Conservation (phyloP, 306 rosid species). For the Lablab purpureus region DNA sequence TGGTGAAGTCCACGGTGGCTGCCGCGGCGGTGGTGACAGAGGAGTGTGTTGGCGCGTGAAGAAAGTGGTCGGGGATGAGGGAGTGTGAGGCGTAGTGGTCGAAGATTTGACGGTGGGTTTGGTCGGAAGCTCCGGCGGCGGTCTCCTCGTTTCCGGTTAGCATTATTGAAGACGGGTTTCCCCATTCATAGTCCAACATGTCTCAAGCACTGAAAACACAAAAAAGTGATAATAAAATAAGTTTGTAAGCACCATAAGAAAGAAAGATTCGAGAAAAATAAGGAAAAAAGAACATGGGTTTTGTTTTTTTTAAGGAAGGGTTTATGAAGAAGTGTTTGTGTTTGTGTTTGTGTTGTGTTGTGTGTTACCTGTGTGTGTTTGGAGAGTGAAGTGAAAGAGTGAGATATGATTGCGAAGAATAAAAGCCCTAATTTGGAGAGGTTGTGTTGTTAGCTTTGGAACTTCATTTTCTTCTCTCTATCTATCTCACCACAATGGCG, state of each 20-base stretch:
- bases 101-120: constrained; percentile 63
- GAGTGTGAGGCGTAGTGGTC: constrained; percentile 65
- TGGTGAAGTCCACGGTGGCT: constrained; percentile 40
- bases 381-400: constrained; percentile 40
- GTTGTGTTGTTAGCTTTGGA: constrained; percentile 2
- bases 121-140: constrained; percentile 56
- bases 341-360: background rate
- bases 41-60: constrained; percentile 46
- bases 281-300: background rate
- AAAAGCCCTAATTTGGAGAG: constrained; percentile 48
- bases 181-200: constrained; percentile 98
- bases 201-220: constrained; percentile 9
- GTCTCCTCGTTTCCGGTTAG: constrained; percentile 64
- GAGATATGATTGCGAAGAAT: constrained; percentile 35
- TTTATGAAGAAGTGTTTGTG: background rate
- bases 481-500: constrained; percentile 51
- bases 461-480: background rate
- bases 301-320: constrained; percentile 21
- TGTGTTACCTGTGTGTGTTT: constrained; percentile 32
- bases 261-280: background rate
- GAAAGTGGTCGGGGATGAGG: constrained; percentile 51
- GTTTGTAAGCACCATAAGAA: background rate
- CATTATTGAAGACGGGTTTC: constrained; percentile 73
- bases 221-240: background rate
- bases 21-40: background rate